Percentiles rank a stretch among this genome's conserved stretches.
phyloP scores from a whole-genome alignment of 2,329 filamentous ascomycete genomes.

The Bipolaris bicolor region DNA sequence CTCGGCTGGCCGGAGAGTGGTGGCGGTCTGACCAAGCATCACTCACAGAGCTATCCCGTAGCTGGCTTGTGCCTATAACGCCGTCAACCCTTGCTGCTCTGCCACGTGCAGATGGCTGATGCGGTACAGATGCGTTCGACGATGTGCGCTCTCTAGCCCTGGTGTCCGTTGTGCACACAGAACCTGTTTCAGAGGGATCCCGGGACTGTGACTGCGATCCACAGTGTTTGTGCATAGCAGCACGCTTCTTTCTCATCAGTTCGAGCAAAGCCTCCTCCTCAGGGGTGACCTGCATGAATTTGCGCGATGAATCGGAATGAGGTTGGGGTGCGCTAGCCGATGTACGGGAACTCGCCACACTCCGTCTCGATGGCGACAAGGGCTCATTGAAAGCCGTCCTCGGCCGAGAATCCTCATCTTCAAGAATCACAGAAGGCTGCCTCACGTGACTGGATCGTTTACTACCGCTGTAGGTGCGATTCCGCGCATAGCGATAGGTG shows the following conservation, averaged over 20 bases:
- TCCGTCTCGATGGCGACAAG: conserved; percentile 36
- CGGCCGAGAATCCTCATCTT: conserved; percentile 42
- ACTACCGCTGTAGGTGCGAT: conserved; percentile 28
- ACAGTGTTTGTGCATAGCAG: conserved; percentile 52
- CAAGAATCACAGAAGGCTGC: conserved; percentile 48
- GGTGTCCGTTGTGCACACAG: conserved; percentile 27
- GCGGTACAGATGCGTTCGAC: conserved; percentile 28
- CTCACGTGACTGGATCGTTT: conserved; percentile 41
- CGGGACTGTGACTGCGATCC: conserved; percentile 43
- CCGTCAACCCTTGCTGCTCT: conserved; percentile 29
- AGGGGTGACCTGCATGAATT: conserved; percentile 56
- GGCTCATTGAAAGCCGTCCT: conserved; percentile 32
- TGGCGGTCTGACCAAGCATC: conserved; percentile 28
- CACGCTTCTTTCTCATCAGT: conserved; percentile 57
- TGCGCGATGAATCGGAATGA: conserved; percentile 36
- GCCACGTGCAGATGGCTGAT: conserved; percentile 33
- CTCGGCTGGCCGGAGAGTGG: conserved; percentile 20
- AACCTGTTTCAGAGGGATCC: conserved; percentile 37
- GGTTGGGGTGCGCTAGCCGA: conserved; percentile 45
- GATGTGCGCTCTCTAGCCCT: conserved; percentile 24
- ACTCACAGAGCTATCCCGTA: conserved; percentile 41
- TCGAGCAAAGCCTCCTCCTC: conserved; percentile 58
- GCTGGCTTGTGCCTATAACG: conserved; percentile 23
- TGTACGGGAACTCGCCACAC: conserved; percentile 40
- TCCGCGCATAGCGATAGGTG: conserved; percentile 25